Base-by-base conservation (phyloP, 331 rosid genomes). In the Phaseolus coccineus region DNA sequence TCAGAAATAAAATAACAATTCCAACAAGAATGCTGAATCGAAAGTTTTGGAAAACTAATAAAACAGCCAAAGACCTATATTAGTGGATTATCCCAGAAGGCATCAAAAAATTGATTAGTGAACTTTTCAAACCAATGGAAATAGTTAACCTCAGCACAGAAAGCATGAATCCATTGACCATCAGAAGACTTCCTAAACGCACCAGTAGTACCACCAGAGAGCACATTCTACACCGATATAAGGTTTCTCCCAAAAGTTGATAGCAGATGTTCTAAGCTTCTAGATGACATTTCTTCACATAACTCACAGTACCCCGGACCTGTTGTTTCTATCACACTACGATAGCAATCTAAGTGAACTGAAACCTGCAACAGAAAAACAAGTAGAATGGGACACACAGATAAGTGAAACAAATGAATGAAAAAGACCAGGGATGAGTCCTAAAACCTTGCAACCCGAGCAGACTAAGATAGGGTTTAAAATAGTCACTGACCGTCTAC, bases 251-350 rank as follows among this genome's bases (percentile, higher is more conserved):
- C 95, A 90, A 83, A 89, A 82, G 85, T 86, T 96, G 85, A 86
- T 84, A 69, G 91, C 80, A 44, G 92, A 83, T 52, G 84, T 80
- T 46, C 88, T 92, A 35, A 85, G 44, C 80, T 79, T 80, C 88
- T 81, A 33, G 91, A 89, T 64, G 85, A 69, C 55, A 89, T 68
- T 63, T 89, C 93, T 82, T 90, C 98, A 89, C 99, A 96, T 69
- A 96, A 81, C 76, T 96, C 98, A 87, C 99, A 96, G 78, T 82
- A 87, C 99, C 99, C 93, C 55, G 99, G 99, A 74, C 99, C 99
- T 4, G 87, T 84, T 24, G 96, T 86, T 82, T 90, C 97, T 81
- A 87, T 90, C 76, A 90, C 87, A 62, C 91, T 85, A 24, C 92
- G 92, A 84, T 96, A 96, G 89, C 99, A 96, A 81, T 85, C 92